A percentile compares a stretch with the other conserved stretches of the same genome.
phyloP scores from a whole-genome alignment of 2,329 filamentous ascomycete species.

The Penicillium digitatum region DNA sequence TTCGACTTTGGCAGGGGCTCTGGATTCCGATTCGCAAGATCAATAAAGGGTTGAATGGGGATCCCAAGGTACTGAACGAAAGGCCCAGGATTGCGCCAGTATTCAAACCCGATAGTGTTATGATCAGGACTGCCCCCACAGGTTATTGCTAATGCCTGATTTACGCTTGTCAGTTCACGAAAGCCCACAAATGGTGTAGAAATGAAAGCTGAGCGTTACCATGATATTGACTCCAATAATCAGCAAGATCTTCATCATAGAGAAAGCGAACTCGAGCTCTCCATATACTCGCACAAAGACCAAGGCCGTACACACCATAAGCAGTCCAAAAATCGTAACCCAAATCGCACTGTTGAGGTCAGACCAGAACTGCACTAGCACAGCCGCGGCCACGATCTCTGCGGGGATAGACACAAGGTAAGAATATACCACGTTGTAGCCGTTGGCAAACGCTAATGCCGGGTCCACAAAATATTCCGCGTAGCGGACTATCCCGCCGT shows the following conservation, averaged over 20 bases:
- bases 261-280: constrained; percentile 5
- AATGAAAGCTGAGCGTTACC: background rate
- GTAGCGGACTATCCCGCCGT: constrained; percentile 9
- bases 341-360: background rate
- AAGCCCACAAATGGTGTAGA: fast-evolving
- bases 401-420: constrained; percentile 6
- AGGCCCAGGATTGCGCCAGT: constrained; percentile 8
- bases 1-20: background rate
- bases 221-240: constrained; percentile 8
- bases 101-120: constrained; percentile 9
- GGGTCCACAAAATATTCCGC: constrained; percentile 10
- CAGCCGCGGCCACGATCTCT: constrained; percentile 2
- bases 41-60: background rate
- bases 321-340: constrained; percentile 2
- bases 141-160: constrained; percentile 5
- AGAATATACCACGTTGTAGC: constrained; percentile 6
- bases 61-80: constrained; percentile 7
- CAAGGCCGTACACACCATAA: background rate
- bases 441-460: constrained; percentile 8
- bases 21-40: background rate
- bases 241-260: constrained; percentile 9
- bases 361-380: constrained; percentile 2
- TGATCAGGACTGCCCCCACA: constrained; percentile 9
- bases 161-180: background rate
- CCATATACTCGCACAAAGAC: background rate